A percentile compares a stretch with the other conserved stretches of the same genome.
These are phyloP conservation scores for Filosporella fistucella DNA, from an alignment of 495 filamentous ascomycete species.

Conservation along the genomic window DNA sequence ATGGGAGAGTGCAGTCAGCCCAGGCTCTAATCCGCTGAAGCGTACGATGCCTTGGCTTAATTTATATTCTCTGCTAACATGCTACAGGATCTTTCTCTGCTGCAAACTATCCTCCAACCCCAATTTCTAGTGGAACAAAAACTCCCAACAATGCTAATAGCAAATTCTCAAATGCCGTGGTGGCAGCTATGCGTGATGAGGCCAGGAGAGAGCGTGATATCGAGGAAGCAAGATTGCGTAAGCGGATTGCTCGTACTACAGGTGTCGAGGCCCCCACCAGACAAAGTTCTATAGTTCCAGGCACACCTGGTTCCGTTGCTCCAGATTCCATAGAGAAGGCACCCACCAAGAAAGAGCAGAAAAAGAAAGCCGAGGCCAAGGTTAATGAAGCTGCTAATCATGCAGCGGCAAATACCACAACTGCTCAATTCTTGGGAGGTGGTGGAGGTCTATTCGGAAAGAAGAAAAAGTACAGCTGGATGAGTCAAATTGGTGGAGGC, in stretches of 20 bases:
- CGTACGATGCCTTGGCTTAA: slow-evolving; percentile 19
- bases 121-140: slow-evolving; percentile 24
- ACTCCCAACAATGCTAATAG: slow-evolving; percentile 5
- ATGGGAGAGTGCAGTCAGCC: slow-evolving; percentile 29
- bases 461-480: slow-evolving; percentile 57
- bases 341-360: slow-evolving; percentile 53
- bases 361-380: slow-evolving; percentile 48
- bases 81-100: slow-evolving; percentile 15
- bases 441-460: slow-evolving; percentile 41
- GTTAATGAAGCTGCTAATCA: slow-evolving; percentile 48
- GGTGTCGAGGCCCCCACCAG: slow-evolving; percentile 27
- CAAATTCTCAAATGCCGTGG: slow-evolving; percentile 29
- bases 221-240: slow-evolving; percentile 43
- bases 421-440: slow-evolving; percentile 46
- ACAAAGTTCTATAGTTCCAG: slow-evolving; percentile 40
- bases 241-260: slow-evolving; percentile 38
- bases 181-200: slow-evolving; percentile 29
- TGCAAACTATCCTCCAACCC: slow-evolving; percentile 17
- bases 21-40: slow-evolving; percentile 27
- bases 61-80: slow-evolving; percentile 14
- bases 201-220: slow-evolving; percentile 37
- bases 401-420: slow-evolving; percentile 49
- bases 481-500: slow-evolving; percentile 39
- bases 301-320: slow-evolving; percentile 43
- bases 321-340: slow-evolving; percentile 40